Percentiles rank a stretch among this genome's conserved stretches.
Evolutionary conservation across 2,329 filamentous ascomycete genomes (phyloP).

Genomic region (Fusarium nelsonii): DNA sequence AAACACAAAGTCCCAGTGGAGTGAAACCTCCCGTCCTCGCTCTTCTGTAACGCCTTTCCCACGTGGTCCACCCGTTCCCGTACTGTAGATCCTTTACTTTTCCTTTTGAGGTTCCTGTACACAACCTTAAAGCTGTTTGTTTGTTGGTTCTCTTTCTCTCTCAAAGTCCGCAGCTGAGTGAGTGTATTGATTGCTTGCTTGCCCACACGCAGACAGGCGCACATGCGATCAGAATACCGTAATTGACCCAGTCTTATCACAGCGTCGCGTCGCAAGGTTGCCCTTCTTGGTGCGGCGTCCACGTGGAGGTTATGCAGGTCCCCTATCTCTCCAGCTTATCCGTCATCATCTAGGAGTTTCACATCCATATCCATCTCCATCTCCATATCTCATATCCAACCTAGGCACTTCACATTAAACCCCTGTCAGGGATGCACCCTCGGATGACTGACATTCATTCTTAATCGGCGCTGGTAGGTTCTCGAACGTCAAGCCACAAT

Average conservation of each 20-base stretch:
- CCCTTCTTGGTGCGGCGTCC: constrained; percentile 31
- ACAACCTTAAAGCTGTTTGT: constrained; percentile 22
- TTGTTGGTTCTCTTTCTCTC: not conserved
- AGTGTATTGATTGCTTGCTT: not conserved
- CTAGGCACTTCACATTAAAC: constrained; percentile 1
- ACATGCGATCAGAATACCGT: not conserved
- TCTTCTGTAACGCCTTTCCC: constrained; percentile 26
- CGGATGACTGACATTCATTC: constrained; percentile 1
- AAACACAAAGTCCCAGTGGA: constrained; percentile 22
- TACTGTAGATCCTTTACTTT: constrained; percentile 24
- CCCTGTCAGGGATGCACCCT: constrained; percentile 21
- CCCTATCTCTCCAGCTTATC: constrained; percentile 39
- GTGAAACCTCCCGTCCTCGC: constrained; percentile 25
- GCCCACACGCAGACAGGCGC: not conserved
- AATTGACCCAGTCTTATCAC: constrained; percentile 18
- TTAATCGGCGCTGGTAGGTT: not conserved
- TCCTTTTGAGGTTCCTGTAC: constrained; percentile 7
- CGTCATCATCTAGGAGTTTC: constrained; percentile 20
- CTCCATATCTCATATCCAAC: not conserved
- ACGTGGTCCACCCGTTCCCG: constrained; percentile 38
- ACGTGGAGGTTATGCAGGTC: constrained; percentile 47
- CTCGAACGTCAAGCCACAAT: constrained; percentile 29
- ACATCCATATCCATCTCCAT: constrained; percentile 6
- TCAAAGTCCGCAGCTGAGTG: not conserved
- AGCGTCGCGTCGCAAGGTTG: constrained; percentile 27